Percentiles rank a stretch among this genome's conserved stretches.
Conservation (phyloP, 2,329 filamentous ascomycete genomes). For the Mycogone perniciosa region DNA sequence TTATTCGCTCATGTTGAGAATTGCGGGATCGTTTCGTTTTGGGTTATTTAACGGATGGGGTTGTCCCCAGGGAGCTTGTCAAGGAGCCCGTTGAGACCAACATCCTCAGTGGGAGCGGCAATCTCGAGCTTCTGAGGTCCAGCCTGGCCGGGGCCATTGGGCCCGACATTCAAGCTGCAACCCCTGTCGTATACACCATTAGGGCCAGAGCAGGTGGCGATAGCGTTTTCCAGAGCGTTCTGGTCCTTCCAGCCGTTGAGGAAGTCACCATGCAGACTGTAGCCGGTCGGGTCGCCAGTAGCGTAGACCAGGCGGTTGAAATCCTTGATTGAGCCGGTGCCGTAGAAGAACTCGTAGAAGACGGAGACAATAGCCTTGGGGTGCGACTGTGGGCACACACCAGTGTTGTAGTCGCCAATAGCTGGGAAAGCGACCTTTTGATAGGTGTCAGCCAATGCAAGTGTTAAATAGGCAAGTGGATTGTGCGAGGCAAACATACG, state of each 20-base stretch:
- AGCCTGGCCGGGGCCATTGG: constrained; percentile 19
- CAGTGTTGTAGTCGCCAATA: constrained; percentile 12
- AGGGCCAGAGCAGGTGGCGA: constrained; percentile 22
- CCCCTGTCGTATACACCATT: constrained; percentile 17
- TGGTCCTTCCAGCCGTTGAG: constrained; percentile 27
- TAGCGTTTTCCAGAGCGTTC: constrained; percentile 19
- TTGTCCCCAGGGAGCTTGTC: constrained; percentile 23
- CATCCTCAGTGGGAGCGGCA: constrained; percentile 19
- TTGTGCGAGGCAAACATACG: constrained; percentile 24
- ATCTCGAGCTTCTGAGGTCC: constrained; percentile 15
- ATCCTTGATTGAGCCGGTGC: constrained; percentile 26
- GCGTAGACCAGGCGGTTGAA: constrained; percentile 24
- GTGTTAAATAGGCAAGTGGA: too few species aligned
- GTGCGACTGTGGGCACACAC: constrained; percentile 25
- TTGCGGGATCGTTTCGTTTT: too few species aligned
- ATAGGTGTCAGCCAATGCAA: background rate
- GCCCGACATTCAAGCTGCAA: constrained; percentile 22
- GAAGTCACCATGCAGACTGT: constrained; percentile 25
- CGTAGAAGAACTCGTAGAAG: constrained; percentile 42
- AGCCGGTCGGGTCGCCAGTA: constrained; percentile 23
- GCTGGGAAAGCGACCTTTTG: constrained; percentile 24
- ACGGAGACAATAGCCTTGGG: constrained; percentile 39
- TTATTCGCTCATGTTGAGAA: too few species aligned
- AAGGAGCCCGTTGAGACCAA: constrained; percentile 20
- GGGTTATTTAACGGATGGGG: constrained; percentile 15